Conservation (phyloP, 257 asterid species). For the Solanum ahanhuiri region DNA sequence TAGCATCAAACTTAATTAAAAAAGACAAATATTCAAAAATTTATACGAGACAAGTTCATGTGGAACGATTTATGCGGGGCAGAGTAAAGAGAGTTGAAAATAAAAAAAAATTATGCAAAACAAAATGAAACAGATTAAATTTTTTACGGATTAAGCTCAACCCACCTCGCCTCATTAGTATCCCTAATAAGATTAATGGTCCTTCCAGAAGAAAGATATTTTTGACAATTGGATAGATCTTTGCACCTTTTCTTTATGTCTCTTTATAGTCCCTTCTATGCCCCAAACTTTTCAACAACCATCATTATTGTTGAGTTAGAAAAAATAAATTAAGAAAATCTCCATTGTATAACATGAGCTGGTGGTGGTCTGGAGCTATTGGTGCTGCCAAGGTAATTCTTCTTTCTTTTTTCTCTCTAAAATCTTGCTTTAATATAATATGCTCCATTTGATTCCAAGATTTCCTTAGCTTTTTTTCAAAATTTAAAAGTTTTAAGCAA, state of each 20-base stretch:
- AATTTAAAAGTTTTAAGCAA: not conserved
- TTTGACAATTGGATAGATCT: not conserved
- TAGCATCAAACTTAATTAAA: too few relatives aligned
- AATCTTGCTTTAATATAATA: not conserved
- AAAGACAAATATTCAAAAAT: too few relatives aligned
- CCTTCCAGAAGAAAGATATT: not conserved
- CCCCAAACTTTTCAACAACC: not conserved
- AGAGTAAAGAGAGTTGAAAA: too few relatives aligned
- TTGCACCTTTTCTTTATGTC: not conserved
- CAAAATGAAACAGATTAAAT: too few relatives aligned
- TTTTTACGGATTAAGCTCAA: too few relatives aligned
- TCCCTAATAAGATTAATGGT: not conserved
- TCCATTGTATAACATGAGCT: conserved; percentile 36
- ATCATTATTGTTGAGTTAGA: not conserved
- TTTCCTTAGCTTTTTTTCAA: not conserved
- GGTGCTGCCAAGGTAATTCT: conserved; percentile 58
- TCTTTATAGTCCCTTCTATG: not conserved
- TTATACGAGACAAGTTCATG: too few relatives aligned
- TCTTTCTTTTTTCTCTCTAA: not conserved
- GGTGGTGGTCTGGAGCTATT: conserved; percentile 93
- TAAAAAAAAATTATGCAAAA: too few relatives aligned
- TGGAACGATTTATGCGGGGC: too few relatives aligned
- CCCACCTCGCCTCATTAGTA: too few relatives aligned
- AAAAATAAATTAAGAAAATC: not conserved
- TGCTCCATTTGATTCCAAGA: not conserved